These are phyloP conservation scores for Conticribra weissflogii DNA, from an alignment of 108 stramenopile genomes.

Conservation along the genomic window DNA sequence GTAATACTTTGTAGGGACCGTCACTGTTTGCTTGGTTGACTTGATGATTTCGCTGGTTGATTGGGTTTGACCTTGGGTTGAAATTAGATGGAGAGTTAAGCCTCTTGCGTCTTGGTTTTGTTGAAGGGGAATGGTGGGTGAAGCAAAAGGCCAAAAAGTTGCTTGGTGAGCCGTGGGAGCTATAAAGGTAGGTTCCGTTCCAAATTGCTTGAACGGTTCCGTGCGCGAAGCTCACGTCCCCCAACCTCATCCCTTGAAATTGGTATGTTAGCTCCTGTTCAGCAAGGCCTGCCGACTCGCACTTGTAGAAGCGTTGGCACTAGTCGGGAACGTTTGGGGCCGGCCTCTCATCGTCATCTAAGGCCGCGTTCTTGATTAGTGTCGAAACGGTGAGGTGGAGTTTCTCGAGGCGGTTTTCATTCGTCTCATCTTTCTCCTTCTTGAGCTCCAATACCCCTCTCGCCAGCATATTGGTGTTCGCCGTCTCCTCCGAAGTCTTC, in stretches of 20 bases:
- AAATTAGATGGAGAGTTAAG: neutral
- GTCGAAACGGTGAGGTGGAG: neutral
- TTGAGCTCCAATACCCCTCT: neutral
- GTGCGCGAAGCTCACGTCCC: neutral
- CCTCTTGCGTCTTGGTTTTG: neutral
- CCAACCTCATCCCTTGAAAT: neutral
- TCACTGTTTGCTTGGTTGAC: neutral
- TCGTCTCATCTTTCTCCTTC: conserved; percentile 9
- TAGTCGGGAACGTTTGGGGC: neutral
- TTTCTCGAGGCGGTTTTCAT: conserved; percentile 10
- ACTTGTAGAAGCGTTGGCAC: neutral
- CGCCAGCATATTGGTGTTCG: neutral
- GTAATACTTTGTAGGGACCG: neutral
- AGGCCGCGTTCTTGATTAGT: neutral
- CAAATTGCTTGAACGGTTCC: conserved; percentile 10
- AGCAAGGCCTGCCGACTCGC: neutral
- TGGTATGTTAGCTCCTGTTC: conserved; percentile 3
- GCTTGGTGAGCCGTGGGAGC: conserved; percentile 3
- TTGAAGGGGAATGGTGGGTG: conserved; percentile 6
- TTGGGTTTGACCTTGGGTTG: neutral
- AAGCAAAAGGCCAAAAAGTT: conserved; percentile 25
- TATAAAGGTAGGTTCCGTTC: neutral
- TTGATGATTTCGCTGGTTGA: too few species aligned
- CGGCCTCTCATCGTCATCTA: neutral
- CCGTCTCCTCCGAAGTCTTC: neutral